Evolutionary conservation across 2,329 filamentous ascomycete genomes (phyloP), one percentile per base, ranked within the genome.

Genomic region (Epichloe coenophiala): DNA sequence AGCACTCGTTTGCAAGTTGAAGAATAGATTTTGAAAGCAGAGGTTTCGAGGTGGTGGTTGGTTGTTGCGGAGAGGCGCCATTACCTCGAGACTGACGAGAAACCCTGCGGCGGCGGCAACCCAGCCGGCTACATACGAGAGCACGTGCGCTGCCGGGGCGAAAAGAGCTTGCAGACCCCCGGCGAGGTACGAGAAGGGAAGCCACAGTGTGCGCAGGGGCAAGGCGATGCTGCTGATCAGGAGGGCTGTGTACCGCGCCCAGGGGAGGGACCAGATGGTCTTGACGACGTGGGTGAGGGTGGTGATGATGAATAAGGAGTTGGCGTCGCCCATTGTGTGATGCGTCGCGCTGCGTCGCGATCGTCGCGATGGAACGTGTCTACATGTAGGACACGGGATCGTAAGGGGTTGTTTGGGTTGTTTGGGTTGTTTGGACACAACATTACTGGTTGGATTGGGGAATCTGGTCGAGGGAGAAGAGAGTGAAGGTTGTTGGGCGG

Each of bases 181-280:
- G 0, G 50, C 6, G 19, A 40, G 31, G 44, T 47, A 50, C 11
- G 48, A 50, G 13, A 53, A 31, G 5, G 51, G 51, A n/a, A 35
- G 19, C 47, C 47, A 53, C 17, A 47, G 39, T n/a, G 40, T n/a
- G 31, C 44, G 48, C 12, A 53, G 23, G 13, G 51, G 51, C 17
- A 49, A 38, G 4, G 44, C 4, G 31, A 52, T 15, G 47, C 63
- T 37, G 47, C 51, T 54, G 33, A n/a, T 57, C 47, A 63, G 31
- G 17, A 52, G 53, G 35, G 54, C 56, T 45, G 62, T 47, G 57
- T 57, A 51, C 13, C 56, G 54, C 31, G 59, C 51, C 59, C 64
- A 66, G 46, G 54, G 58, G 51, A 68, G 56, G 47, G 55, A 57
- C 51, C 56, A 48, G 52, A 61, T n/a, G 49, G 59, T 57, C 49